These are phyloP conservation scores for Chenopodium quinoa DNA, from an alignment of 148 eudicot species.

Conservation along the genomic window DNA sequence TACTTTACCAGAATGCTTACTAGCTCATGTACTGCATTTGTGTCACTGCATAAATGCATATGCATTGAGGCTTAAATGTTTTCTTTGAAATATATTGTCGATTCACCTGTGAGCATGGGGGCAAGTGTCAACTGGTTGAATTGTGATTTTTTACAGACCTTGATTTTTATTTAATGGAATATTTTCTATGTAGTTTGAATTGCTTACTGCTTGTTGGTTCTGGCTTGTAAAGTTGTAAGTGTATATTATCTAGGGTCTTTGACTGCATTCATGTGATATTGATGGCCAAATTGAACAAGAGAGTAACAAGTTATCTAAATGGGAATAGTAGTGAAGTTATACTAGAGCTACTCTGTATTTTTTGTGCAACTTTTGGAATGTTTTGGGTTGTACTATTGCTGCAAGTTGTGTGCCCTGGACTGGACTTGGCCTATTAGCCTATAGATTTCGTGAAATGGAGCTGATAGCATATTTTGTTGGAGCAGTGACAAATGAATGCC, in stretches of 20 bases:
- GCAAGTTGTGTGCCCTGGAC: background rate
- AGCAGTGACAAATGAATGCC: background rate
- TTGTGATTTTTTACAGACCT: background rate
- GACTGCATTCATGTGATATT: background rate
- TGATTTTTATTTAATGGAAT: background rate
- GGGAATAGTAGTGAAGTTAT: background rate
- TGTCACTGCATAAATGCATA: background rate
- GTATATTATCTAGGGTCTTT: background rate
- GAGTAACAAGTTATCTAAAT: background rate
- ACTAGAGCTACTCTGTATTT: background rate
- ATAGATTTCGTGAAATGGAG: background rate
- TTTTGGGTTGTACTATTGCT: background rate
- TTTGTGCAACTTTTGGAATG: background rate
- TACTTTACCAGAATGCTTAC: background rate
- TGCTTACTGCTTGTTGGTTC: background rate
- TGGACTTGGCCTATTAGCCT: background rate
- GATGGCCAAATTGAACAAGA: background rate
- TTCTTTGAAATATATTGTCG: background rate
- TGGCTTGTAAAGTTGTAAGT: background rate
- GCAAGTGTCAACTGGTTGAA: background rate
- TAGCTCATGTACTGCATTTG: background rate
- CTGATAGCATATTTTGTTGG: background rate
- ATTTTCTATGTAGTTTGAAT: background rate
- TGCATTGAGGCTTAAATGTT: background rate
- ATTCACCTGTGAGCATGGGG: background rate